Base-by-base conservation (phyloP, 805 yeast genomes). In the Lachancea lanzarotensis region DNA sequence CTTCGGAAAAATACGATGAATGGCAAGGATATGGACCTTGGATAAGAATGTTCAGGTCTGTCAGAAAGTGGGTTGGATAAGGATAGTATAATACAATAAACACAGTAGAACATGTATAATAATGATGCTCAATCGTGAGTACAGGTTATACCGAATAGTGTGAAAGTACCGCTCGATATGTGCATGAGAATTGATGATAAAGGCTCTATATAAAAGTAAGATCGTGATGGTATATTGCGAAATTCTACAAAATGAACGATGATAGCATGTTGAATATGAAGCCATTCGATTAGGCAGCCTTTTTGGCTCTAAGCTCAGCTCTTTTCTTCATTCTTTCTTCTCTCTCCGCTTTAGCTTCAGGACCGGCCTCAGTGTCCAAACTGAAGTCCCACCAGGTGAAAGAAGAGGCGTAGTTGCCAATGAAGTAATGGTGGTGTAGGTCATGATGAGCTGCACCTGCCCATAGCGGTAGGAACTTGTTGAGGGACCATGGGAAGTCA, bases 361-460 rank as follows among this genome's bases (percentile, higher is more conserved):
- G 81, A 49, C 95, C 95, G 53, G 91, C 86, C 68, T 87, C 95
- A n/a, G 98, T 90, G 64, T 83, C 82, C 55, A 91, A 71, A 51
- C 80, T 62, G 68, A 70, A 84, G 70, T 91, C 98, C 95, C 95
- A 89, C 87, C 95, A 86, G 71, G 97, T 82, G 78, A 91, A 93
- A 31, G 90, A 80, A 37, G 95, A 84, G 25, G 97, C 93, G 66
- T 88, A 91, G 68, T 90, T 89, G 54, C 98, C 98, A 56, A 88
- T 84, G 69, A 91, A 91, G 71, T 84, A 89, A 65, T 86, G 95
- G 66, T 91, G 98, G 65, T 91, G 98, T 68, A 86, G 86, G 68
- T 91, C 98, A 65, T 91, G 98, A 68, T 91, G 98, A 60, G 86
- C 96, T 18, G 97, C 96, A 53, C 98, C 98, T 3, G 97, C 95